A percentile compares a stretch with the other conserved stretches of the same genome.
Evolutionary conservation across 257 asterid species (phyloP).

Genomic region (Coffea canephora): DNA sequence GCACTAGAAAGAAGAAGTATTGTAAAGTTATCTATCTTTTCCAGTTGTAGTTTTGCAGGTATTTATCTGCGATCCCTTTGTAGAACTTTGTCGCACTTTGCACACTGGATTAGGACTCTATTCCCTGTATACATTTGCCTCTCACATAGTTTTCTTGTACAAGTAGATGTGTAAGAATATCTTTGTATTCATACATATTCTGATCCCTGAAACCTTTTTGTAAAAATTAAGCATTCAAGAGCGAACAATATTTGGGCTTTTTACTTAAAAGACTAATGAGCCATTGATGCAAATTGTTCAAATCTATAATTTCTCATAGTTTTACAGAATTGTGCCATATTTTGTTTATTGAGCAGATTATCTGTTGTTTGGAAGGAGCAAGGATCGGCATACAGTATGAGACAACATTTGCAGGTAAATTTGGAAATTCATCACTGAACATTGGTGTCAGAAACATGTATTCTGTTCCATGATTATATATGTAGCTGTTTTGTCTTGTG

Average conservation of each 20-base stretch:
- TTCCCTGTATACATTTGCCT: neutral
- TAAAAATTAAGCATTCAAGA: neutral
- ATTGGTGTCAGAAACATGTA: neutral
- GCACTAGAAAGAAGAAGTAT: neutral
- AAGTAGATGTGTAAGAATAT: neutral
- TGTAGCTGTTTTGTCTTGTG: neutral
- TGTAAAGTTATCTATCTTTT: neutral
- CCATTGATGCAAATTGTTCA: neutral
- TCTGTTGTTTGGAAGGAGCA: constrained; percentile 91
- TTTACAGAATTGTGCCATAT: constrained; percentile 1
- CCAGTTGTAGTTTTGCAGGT: neutral
- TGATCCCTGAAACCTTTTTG: neutral
- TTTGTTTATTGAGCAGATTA: constrained; percentile 47
- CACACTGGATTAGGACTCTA: neutral
- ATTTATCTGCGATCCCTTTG: neutral
- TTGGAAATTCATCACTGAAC: neutral
- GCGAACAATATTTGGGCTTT: neutral
- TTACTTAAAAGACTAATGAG: neutral
- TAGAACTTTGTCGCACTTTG: neutral
- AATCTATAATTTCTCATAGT: neutral
- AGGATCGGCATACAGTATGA: constrained; percentile 93
- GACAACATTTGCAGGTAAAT: constrained; percentile 89
- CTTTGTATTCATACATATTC: neutral
- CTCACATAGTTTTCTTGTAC: neutral
- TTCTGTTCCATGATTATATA: neutral